Percentiles rank a stretch among this genome's conserved stretches.
Evolutionary conservation across 78 protist genomes (phyloP).

Genomic region (Protostelium mycophagum): DNA sequence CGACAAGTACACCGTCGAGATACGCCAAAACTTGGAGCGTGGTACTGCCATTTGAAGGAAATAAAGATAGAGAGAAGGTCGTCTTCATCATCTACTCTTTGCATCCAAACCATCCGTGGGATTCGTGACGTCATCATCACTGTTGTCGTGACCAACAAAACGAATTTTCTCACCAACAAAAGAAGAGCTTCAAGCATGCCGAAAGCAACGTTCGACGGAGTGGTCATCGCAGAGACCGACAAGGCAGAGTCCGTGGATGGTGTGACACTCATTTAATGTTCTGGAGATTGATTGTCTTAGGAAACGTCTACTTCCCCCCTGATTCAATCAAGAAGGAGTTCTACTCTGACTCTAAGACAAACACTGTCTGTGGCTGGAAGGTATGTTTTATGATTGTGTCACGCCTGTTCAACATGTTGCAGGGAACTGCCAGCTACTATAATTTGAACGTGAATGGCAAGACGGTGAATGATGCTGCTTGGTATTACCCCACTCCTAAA

Average conservation of each 20-base stretch:
- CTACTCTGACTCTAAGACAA: not conserved
- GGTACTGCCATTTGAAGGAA: constrained; percentile 67
- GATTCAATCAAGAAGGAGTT: not conserved
- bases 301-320: not conserved
- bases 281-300: not conserved
- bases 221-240: not conserved
- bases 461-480: not conserved
- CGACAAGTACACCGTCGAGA: constrained; percentile 76
- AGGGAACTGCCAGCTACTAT: not conserved
- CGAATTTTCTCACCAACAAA: too few species aligned
- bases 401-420: not conserved
- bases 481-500: not conserved
- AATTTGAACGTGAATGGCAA: not conserved
- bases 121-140: too few species aligned
- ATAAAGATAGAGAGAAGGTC: not conserved
- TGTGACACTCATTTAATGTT: not conserved
- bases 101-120: too few species aligned
- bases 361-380: not conserved
- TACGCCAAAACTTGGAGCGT: constrained; percentile 75
- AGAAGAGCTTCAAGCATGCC: too few species aligned
- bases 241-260: not conserved
- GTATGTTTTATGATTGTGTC: not conserved
- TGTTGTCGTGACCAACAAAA: too few species aligned
- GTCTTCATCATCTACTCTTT: too few species aligned
- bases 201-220: not conserved